These are phyloP conservation scores for Colletotrichum sidae DNA, from an alignment of 2,329 filamentous ascomycete species.

Conservation along the genomic window DNA sequence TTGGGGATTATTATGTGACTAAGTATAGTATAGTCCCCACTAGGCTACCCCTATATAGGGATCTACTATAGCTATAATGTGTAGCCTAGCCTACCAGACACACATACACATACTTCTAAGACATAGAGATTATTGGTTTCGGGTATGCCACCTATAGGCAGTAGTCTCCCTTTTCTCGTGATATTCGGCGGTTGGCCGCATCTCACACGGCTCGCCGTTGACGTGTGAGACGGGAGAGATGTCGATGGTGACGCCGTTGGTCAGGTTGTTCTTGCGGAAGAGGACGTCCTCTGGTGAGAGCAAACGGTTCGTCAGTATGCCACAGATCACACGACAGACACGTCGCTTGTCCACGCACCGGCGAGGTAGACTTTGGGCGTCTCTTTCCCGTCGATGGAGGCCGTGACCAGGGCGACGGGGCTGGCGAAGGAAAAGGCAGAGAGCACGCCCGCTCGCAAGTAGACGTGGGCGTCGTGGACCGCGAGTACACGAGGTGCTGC, in stretches of 20 bases:
- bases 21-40: too few species aligned
- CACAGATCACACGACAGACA: background rate
- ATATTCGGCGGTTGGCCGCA: too few species aligned
- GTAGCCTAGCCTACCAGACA: too few species aligned
- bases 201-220: slow-evolving; percentile 23
- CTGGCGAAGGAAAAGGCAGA: slow-evolving; percentile 29
- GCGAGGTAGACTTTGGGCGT: slow-evolving; percentile 27
- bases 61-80: too few species aligned
- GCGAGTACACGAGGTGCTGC: slow-evolving; percentile 26
- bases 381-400: slow-evolving; percentile 27
- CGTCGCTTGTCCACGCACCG: background rate
- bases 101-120: too few species aligned
- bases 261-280: slow-evolving; percentile 8
- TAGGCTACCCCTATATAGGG: too few species aligned
- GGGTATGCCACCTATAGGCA: too few species aligned
- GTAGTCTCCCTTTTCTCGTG: too few species aligned
- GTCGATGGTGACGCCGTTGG: background rate
- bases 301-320: background rate
- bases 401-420: slow-evolving; percentile 15
- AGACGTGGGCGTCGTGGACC: slow-evolving; percentile 24
- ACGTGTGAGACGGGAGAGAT: slow-evolving; percentile 27
- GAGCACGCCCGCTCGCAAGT: slow-evolving; percentile 17
- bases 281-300: slow-evolving; percentile 6
- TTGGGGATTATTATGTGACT: too few species aligned
- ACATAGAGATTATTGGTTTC: too few species aligned